phyloP scores from a whole-genome alignment of 2,329 filamentous ascomycete species.

The Sporothrix protearum region DNA sequence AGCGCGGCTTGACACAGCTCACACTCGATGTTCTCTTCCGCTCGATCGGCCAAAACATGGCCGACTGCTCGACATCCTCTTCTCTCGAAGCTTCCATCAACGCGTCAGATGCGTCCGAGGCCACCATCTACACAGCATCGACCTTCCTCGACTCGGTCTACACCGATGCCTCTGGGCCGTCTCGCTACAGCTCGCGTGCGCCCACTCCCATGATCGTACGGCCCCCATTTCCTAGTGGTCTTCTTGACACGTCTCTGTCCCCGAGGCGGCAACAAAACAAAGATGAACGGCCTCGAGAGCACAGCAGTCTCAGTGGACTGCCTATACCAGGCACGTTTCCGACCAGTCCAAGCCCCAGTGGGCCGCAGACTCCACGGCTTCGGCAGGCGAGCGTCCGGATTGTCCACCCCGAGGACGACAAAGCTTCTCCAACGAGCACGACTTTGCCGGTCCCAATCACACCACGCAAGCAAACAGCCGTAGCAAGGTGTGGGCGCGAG shows the following conservation, averaged over 20 bases:
- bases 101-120: constrained; percentile 76
- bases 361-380: constrained; percentile 25
- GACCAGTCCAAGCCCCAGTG: constrained; percentile 24
- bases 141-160: constrained; percentile 77
- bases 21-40: constrained; percentile 85
- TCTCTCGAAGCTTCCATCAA: constrained; percentile 69
- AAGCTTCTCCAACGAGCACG: background rate
- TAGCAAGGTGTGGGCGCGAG: constrained; percentile 9
- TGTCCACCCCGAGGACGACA: constrained; percentile 37
- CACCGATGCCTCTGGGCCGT: constrained; percentile 57
- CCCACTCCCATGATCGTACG: constrained; percentile 67
- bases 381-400: constrained; percentile 47
- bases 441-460: background rate
- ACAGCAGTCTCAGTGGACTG: constrained; percentile 27
- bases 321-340: constrained; percentile 29
- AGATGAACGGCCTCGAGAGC: background rate
- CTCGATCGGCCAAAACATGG: constrained; percentile 69
- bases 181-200: constrained; percentile 61
- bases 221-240: constrained; percentile 43
- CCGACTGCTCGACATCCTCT: constrained; percentile 56
- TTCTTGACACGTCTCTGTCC: constrained; percentile 33
- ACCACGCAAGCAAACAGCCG: background rate
- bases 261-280: background rate
- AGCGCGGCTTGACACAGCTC: constrained; percentile 88
- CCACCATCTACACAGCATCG: constrained; percentile 68